Percentiles rank a stretch among this genome's conserved stretches.
phyloP scores from a whole-genome alignment of 2,329 filamentous ascomycete genomes.

The Salinomyces thailandicus region DNA sequence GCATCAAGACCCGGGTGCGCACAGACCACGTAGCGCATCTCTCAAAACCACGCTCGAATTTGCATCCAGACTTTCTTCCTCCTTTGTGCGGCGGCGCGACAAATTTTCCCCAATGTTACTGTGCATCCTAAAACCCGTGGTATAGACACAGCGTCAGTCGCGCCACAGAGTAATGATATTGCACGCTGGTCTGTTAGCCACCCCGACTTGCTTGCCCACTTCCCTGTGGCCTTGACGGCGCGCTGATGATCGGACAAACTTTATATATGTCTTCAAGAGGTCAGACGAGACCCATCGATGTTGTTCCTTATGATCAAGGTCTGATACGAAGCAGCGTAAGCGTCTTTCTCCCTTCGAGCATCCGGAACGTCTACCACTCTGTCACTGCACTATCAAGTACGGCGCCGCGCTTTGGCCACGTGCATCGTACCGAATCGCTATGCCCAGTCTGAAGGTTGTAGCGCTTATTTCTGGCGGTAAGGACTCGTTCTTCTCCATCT shows the following conservation, averaged over 20 bases:
- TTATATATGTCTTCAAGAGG: neutral
- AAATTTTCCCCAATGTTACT: slow-evolving; percentile 26
- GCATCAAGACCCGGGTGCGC: no score
- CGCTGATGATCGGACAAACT: slow-evolving; percentile 25
- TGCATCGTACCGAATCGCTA: no score
- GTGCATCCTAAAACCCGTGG: slow-evolving; percentile 16
- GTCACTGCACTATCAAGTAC: no score
- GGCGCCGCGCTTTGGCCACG: no score
- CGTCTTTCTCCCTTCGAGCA: no score
- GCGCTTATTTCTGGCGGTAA: slow-evolving; percentile 93
- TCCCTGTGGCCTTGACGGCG: slow-evolving; percentile 26
- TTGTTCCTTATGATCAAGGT: no score
- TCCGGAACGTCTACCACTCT: no score
- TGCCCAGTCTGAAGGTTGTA: slow-evolving; percentile 57
- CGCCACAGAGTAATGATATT: slow-evolving; percentile 27
- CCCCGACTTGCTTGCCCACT: slow-evolving; percentile 23
- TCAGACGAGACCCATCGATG: neutral
- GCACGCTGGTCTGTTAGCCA: slow-evolving; percentile 23
- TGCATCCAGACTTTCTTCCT: slow-evolving; percentile 10
- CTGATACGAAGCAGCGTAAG: no score
- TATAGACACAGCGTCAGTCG: slow-evolving; percentile 25
- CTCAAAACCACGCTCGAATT: no score
- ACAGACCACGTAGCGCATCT: no score
- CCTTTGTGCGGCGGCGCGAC: slow-evolving; percentile 27
- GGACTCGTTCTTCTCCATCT: slow-evolving; percentile 86